Conservation (phyloP, 2,329 filamentous ascomycete genomes). For the Exophiala aquamarina region DNA sequence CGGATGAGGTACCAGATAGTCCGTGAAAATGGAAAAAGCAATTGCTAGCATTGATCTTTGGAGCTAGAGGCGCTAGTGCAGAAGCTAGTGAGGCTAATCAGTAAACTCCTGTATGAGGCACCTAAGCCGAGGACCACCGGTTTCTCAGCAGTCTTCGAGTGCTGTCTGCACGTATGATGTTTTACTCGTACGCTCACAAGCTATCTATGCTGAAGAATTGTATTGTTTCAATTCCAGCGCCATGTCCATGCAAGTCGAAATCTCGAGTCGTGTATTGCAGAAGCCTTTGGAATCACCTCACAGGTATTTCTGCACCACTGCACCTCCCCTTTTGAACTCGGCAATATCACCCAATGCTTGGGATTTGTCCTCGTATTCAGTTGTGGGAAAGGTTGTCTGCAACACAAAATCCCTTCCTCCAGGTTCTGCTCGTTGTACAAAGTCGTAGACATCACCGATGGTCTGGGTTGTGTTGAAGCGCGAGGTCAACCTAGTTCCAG, state of each 20-base stretch:
- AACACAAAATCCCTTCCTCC: constrained; percentile 57
- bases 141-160: no score
- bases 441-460: constrained; percentile 63
- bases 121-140: no score
- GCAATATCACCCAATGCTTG: constrained; percentile 45
- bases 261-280: constrained; percentile 1
- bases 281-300: constrained; percentile 6
- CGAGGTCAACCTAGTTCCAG: constrained; percentile 60
- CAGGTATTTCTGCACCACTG: constrained; percentile 49
- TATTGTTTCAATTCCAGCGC: no score
- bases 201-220: no score
- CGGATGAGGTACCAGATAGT: no score
- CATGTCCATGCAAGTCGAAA: not conserved
- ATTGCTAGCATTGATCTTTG: no score
- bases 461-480: constrained; percentile 67
- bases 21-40: no score
- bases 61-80: no score
- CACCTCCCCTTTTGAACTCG: constrained; percentile 52
- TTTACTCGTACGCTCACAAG: not conserved
- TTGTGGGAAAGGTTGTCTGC: constrained; percentile 67
- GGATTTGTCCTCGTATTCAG: constrained; percentile 58
- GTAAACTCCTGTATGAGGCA: no score
- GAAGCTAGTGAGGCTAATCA: no score
- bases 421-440: constrained; percentile 56
- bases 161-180: no score